Base-by-base conservation (phyloP, 1,139 yeast genomes). In the Saccharomyces pastorianus region DNA sequence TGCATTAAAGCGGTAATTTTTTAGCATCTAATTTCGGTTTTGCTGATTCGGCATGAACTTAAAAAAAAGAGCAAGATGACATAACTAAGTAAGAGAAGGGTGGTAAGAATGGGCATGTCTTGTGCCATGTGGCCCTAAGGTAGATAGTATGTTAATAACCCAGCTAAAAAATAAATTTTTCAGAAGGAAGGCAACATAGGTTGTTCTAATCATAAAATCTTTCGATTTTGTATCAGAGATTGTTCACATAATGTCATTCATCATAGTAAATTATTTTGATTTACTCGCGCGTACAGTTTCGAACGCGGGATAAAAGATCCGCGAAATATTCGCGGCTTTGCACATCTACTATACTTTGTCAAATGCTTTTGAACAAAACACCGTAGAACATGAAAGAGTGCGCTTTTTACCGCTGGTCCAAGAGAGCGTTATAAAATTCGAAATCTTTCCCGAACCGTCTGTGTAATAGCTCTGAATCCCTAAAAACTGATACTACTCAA, bases 131-230 rank as follows among this genome's bases (percentile, higher is more conserved):
- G 6, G 17, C 31, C 11, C n/a, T 13, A 20, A 20, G 23, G 9
- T 17, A 11, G 11, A 17, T 31, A 32, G 23, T 20, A 20, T 7
- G n/a, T 23, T 47, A 34, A 34, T 13, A 23, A 31, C 14, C n/a
- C n/a, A n/a, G n/a, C n/a, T n/a, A 28, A 32, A 27, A 25, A 25
- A 6, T 28, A 47, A 52, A 53, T 20, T 20, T 51, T 52, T 68
- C 71, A 68, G 71, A 67, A 68, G 71, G 71, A 68, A 68, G 71
- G 71, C 71, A 68, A 68, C 71, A 64, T 64, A 64, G 58, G 42
- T 51, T 61, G 66, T 68, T 67, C 61, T 67, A 67, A 67, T 67
- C 71, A 59, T 61, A 56, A 56, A 59, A 61, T 54, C 56, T 51
- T 54, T 51, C 54, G 59, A 57, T 56, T 59, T 55, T 56, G 55